Evolutionary conservation across 345 rosid species (phyloP), one percentile per base, ranked within the genome.

Genomic region (Psidium friedrichsthalianum): DNA sequence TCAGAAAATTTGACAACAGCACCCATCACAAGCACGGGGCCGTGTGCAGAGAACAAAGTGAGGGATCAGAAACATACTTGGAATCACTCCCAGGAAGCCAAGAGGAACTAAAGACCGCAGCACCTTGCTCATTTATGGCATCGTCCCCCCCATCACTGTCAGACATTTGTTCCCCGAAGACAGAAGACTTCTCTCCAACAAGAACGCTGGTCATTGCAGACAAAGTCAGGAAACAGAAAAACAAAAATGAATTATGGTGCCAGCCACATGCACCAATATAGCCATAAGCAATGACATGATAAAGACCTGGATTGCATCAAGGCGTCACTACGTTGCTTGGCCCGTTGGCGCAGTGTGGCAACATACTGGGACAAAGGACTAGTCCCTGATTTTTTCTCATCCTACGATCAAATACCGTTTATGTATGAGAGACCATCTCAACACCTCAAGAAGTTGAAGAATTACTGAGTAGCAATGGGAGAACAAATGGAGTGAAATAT

Each of bases 221-320:
- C 55, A 47, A 47, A 47, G 51, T 83, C 22, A 82, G 44, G 53
- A 85, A 40, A 64, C 32, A 74, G 52, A 74, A 32, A 36, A 82
- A 44, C 16, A 56, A 25, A 81, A 56, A 83, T 27, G 3, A 74
- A 84, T 25, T 57, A n/a, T 44, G 49, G 24, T 76, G 78, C 24
- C 74, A 40, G 78, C 24, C 55, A 40, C 32, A 16, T 29, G 80
- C 52, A 40, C 11, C 74, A 40, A 40, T 56, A 29, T 40, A 54
- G 51, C 11, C 36, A 47, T 83, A 32, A 3, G 40, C 32, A 86
- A 58, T 29, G 86, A 74, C 44, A 61, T 15, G 54, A 84, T 81
- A 16, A 40, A 55, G 85, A 97, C 99, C 98, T 94, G 88, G 99
- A 96, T 91, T 95, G 97, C 88, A 85, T 91, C 94, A 97, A 85